These are phyloP conservation scores for Colletotrichum sublineola DNA, from an alignment of 2,329 filamentous ascomycete species.

Conservation along the genomic window DNA sequence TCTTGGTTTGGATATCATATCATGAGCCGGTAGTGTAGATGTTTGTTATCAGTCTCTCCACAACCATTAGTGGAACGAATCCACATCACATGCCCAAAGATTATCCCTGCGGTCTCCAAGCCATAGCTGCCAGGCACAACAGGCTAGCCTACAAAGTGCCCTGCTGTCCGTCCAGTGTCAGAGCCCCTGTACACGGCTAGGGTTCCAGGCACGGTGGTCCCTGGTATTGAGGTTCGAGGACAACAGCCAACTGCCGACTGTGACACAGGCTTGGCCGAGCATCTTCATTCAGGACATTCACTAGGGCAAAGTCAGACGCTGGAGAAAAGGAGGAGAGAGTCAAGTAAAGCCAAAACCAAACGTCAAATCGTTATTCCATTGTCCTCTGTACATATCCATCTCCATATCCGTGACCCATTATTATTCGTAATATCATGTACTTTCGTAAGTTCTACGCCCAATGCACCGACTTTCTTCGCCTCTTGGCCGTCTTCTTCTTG, in stretches of 20 bases:
- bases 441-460: slow-evolving; percentile 27
- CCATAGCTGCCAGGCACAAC: slow-evolving; percentile 16
- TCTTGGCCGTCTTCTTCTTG: slow-evolving; percentile 18
- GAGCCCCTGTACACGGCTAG: slow-evolving; percentile 10
- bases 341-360: background rate
- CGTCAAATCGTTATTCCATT: slow-evolving; percentile 15
- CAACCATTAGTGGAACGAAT: slow-evolving; percentile 13
- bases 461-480: slow-evolving; percentile 34
- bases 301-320: no score
- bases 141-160: slow-evolving; percentile 4
- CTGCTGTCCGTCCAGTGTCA: background rate
- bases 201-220: slow-evolving; percentile 13
- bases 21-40: slow-evolving; percentile 27
- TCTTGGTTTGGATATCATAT: slow-evolving; percentile 29
- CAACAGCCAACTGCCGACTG: background rate
- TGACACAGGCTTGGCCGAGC: background rate
- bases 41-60: background rate
- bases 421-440: slow-evolving; percentile 17
- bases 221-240: slow-evolving; percentile 16
- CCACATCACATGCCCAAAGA: slow-evolving; percentile 21
- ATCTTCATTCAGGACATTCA: background rate
- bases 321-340: background rate
- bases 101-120: slow-evolving; percentile 14
- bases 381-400: background rate
- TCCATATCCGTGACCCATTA: slow-evolving; percentile 15